Evolutionary conservation across 2,329 filamentous ascomycete genomes (phyloP).

Genomic region (Penicillium verrucosum): DNA sequence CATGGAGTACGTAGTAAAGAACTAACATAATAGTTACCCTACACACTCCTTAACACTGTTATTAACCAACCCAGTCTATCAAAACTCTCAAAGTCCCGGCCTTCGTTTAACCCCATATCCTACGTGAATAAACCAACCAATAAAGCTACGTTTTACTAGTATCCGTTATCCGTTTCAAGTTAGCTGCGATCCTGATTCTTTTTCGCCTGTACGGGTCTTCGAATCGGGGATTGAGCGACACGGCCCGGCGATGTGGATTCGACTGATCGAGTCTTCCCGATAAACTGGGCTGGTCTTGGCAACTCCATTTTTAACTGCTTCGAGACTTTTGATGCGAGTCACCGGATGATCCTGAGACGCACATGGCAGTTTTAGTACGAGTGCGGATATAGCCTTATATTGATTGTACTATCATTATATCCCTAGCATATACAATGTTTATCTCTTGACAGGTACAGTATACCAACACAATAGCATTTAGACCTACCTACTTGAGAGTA

Average conservation of each 20-base stretch:
- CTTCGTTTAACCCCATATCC: not conserved
- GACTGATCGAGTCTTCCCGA: constrained; percentile 4
- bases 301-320: not conserved
- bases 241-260: not conserved
- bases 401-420: not conserved
- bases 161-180: not conserved
- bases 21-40: not conserved
- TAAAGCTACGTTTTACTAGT: not conserved
- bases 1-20: not conserved
- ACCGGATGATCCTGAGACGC: not conserved
- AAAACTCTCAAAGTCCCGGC: not conserved
- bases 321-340: not conserved
- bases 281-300: not conserved
- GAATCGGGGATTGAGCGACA: constrained; percentile 2
- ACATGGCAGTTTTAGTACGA: not conserved
- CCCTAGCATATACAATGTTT: not conserved
- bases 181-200: not conserved
- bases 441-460: not conserved
- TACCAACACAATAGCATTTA: not conserved
- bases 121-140: not conserved
- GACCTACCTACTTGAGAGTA: not conserved
- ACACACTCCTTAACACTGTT: not conserved
- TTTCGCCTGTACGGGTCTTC: not conserved
- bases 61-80: not conserved
- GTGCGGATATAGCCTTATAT: not conserved